These are phyloP conservation scores for Aureobasidium sp. DNA, from an alignment of 2,329 filamentous ascomycete genomes.

Conservation along the genomic window DNA sequence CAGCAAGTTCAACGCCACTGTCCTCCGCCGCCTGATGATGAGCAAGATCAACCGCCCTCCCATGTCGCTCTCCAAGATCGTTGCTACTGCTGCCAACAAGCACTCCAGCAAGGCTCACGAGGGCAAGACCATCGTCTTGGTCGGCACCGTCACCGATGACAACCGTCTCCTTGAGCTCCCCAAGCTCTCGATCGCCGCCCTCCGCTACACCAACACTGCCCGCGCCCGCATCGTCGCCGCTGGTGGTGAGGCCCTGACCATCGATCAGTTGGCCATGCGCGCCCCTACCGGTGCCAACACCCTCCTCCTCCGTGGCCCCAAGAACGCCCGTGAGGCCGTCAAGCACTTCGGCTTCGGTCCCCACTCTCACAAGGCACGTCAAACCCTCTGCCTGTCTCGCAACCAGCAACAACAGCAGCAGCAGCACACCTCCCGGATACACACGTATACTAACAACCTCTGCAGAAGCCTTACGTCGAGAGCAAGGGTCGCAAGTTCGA, in stretches of 20 bases:
- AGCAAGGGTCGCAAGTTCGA: constrained; percentile 99
- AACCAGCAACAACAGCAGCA: not conserved
- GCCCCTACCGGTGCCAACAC: constrained; percentile 96
- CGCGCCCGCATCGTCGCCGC: constrained; percentile 88
- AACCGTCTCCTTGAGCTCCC: constrained; percentile 84
- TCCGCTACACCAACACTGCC: constrained; percentile 93
- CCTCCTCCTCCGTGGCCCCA: constrained; percentile 90
- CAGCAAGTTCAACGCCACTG: constrained; percentile 95
- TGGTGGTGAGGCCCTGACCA: constrained; percentile 88
- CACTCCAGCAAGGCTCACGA: constrained; percentile 46
- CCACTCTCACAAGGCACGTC: constrained; percentile 85
- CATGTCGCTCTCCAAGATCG: constrained; percentile 88
- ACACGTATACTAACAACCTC: constrained; percentile 16
- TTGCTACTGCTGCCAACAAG: constrained; percentile 47
- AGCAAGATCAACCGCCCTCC: constrained; percentile 92
- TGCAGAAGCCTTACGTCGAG: constrained; percentile 86
- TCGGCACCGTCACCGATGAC: constrained; percentile 96
- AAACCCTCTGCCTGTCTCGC: not conserved
- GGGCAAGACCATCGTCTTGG: constrained; percentile 81
- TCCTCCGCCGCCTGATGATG: constrained; percentile 96
- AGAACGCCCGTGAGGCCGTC: constrained; percentile 94
- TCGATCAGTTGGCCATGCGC: constrained; percentile 94
- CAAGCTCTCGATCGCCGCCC: constrained; percentile 87
- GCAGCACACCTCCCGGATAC: not conserved
- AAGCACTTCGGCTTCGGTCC: constrained; percentile 99